phyloP scores from a whole-genome alignment of 768 basidiomycete species.

The Mycena amicta region DNA sequence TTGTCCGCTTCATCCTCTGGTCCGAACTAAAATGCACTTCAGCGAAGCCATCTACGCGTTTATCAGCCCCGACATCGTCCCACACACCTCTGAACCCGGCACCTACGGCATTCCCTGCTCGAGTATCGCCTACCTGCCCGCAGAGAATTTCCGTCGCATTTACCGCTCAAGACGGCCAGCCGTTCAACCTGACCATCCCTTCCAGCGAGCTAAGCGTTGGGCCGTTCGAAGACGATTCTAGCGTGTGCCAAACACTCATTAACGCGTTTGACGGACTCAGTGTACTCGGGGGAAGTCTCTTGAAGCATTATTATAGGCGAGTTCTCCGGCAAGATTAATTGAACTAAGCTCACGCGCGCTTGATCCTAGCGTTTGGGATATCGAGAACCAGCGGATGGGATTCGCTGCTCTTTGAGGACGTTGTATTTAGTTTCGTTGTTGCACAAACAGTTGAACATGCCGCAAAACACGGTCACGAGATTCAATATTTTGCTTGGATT shows the following conservation, averaged over 20 bases:
- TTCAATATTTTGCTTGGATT: too few relatives aligned
- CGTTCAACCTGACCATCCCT: slow-evolving; percentile 62
- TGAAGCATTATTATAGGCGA: slow-evolving; percentile 67
- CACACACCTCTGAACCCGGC: slow-evolving; percentile 51
- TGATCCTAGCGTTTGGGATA: slow-evolving; percentile 62
- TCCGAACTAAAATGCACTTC: background rate
- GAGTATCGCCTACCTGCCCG: slow-evolving; percentile 47
- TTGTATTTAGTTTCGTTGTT: too few relatives aligned
- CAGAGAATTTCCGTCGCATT: slow-evolving; percentile 55
- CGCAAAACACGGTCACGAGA: too few relatives aligned
- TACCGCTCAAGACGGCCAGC: slow-evolving; percentile 48
- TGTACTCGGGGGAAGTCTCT: slow-evolving; percentile 54
- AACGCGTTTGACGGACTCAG: slow-evolving; percentile 56
- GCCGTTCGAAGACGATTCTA: slow-evolving; percentile 51
- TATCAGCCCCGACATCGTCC: slow-evolving; percentile 59
- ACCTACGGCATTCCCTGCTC: slow-evolving; percentile 58
- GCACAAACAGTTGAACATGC: too few relatives aligned
- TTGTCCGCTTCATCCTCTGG: too few relatives aligned
- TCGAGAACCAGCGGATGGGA: slow-evolving; percentile 50
- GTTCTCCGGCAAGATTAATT: too few relatives aligned
- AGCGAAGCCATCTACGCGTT: slow-evolving; percentile 57
- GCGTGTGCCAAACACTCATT: slow-evolving; percentile 58
- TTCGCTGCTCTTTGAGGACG: slow-evolving; percentile 46
- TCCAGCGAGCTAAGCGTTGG: slow-evolving; percentile 60
- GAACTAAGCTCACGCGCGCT: too few relatives aligned